phyloP scores from a whole-genome alignment of 495 filamentous ascomycete genomes.

The Aspergillus conjunctus region DNA sequence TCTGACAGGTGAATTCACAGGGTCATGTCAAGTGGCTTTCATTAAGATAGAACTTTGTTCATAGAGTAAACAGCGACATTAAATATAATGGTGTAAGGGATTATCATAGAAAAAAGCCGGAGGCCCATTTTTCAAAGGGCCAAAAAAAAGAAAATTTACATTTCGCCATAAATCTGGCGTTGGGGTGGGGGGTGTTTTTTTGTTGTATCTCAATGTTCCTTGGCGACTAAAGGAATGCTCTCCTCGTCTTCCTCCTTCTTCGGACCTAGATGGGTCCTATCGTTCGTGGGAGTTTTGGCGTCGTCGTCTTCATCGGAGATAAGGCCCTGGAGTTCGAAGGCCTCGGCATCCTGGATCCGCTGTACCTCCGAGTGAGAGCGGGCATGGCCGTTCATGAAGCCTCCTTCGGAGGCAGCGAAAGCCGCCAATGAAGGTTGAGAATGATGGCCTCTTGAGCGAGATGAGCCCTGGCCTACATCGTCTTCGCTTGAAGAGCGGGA shows the following conservation, averaged over 20 bases:
- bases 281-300: slow-evolving; percentile 21
- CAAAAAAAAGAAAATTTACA: slow-evolving; percentile 1
- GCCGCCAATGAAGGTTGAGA: slow-evolving; percentile 3
- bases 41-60: background rate
- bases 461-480: slow-evolving; percentile 20
- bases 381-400: slow-evolving; percentile 58
- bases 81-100: background rate
- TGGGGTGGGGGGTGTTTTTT: background rate
- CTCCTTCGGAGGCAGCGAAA: slow-evolving; percentile 4
- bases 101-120: background rate
- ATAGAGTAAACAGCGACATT: background rate
- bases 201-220: slow-evolving; percentile 25
- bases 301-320: slow-evolving; percentile 75
- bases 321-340: slow-evolving; percentile 87
- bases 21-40: no score
- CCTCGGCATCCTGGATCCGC: slow-evolving; percentile 72
- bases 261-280: slow-evolving; percentile 24
- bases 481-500: slow-evolving; percentile 23
- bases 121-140: background rate
- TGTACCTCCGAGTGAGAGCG: slow-evolving; percentile 49
- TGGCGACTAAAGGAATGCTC: slow-evolving; percentile 31
- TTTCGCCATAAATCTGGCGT: background rate
- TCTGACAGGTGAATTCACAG: no score
- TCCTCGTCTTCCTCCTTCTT: slow-evolving; percentile 43
- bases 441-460: slow-evolving; percentile 9